Base-by-base conservation (phyloP, 2,329 filamentous ascomycete genomes). In the Colletotrichum filicis region DNA sequence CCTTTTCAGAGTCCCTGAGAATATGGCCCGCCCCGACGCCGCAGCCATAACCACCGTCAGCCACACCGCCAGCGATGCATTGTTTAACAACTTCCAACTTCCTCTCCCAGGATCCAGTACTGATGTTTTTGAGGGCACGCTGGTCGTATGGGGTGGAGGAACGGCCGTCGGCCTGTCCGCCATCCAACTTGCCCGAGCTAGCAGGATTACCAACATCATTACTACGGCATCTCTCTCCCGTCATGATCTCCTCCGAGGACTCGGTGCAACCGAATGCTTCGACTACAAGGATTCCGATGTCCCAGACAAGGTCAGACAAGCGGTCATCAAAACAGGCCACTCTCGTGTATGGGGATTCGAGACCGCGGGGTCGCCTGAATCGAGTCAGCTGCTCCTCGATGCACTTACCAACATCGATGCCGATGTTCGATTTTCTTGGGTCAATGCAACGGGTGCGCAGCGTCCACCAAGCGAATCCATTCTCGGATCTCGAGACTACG, bases 1-100 rank as follows among this genome's bases (percentile, higher is more conserved):
- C 30, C 11, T 61, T 4, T 61, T 68, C 57, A 62, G 46, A 42
- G 57, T 68, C 6, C 57, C 57, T 12, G 22, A 19, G 16, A 42
- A 42, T 12, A 52, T 68, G 49, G 22, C 66, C n/a, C 12, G 30
- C 7, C 11, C 28, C n/a, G 57, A 68, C 22, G 66, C 57, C 7
- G 66, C 66, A 11, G 56, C 66, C 7, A 28, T 68, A 28, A 68
- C 35, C n/a, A 22, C 22, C 16, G 28, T 30, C 11, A n/a, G 55
- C 9, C 57, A 61, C 35, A 56, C 66, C 3, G 66, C 66, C 5
- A 37, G 24, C 57, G 66, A 68, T 14, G 66, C 57, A 16, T 28
- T 68, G 9, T 68, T 42, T 22, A 68, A 68, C 49, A 46, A 55
- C 19, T 52, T 68, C n/a, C 9, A 19, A 12, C 66, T 68, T 14